These are phyloP conservation scores for Rhodofomes roseus DNA, from an alignment of 1,284 basidiomycete genomes.

Conservation along the genomic window DNA sequence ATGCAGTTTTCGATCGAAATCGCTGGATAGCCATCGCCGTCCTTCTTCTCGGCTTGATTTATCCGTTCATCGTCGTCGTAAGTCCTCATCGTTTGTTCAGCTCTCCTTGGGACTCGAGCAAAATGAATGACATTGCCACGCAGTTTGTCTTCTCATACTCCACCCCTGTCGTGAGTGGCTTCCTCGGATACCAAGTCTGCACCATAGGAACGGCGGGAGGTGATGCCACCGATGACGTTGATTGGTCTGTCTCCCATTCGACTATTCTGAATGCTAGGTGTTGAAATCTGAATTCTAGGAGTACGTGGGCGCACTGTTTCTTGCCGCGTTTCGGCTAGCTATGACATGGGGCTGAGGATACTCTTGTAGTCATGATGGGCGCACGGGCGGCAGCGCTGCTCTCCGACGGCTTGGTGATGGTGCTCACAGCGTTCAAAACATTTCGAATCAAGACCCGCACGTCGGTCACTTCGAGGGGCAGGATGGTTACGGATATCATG, in stretches of 20 bases:
- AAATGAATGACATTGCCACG: too few relatives aligned
- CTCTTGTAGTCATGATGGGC: conserved; percentile 11
- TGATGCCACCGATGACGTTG: too few relatives aligned
- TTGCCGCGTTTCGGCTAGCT: too few relatives aligned
- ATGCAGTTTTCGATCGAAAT: conserved; percentile 15
- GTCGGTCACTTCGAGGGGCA: not conserved
- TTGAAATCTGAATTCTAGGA: not conserved
- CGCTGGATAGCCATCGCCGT: conserved; percentile 7
- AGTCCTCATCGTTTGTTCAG: not conserved
- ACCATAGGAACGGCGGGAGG: not conserved
- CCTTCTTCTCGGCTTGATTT: conserved; percentile 12
- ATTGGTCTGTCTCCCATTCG: not conserved
- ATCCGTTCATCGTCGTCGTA: conserved; percentile 13
- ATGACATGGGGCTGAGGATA: too few relatives aligned
- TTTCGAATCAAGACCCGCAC: conserved; percentile 6
- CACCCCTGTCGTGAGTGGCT: not conserved
- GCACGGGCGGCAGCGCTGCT: conserved; percentile 13
- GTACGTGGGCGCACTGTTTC: not conserved
- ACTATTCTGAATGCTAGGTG: not conserved
- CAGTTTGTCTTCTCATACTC: not conserved
- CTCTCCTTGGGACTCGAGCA: too few relatives aligned
- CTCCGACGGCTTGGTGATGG: conserved; percentile 16
- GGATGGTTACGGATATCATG: not conserved
- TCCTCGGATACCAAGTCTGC: not conserved
- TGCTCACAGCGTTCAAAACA: conserved; percentile 17